Conservation (phyloP, 768 basidiomycete genomes). For the Clavaria fumosa region DNA sequence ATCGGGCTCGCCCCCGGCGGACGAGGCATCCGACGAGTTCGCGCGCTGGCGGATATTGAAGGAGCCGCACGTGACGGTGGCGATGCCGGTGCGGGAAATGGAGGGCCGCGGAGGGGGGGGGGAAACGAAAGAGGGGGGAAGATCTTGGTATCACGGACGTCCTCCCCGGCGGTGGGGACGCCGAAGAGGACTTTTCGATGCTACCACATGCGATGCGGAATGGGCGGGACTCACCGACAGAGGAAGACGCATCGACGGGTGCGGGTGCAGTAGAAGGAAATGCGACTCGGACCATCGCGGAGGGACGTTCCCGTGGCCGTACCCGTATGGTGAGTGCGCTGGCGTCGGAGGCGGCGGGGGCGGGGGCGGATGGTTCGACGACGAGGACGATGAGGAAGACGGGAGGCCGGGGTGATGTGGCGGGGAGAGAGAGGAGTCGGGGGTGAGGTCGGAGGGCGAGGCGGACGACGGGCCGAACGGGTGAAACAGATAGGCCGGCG, state of each 20-base stretch:
- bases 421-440: constrained; percentile 15
- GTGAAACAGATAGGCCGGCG: constrained; percentile 26
- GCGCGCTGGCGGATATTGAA: background rate
- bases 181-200: too few species aligned
- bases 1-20: too few species aligned
- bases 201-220: too few species aligned
- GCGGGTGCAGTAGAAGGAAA: too few species aligned
- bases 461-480: too few species aligned
- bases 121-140: constrained; percentile 3
- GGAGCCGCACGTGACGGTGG: too few species aligned
- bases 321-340: constrained; percentile 7
- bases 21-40: background rate
- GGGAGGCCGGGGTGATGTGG: constrained; percentile 12
- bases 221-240: too few species aligned
- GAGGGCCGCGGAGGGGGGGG: constrained; percentile 2
- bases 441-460: constrained; percentile 13
- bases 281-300: too few species aligned
- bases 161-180: background rate
- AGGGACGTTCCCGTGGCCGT: constrained; percentile 12
- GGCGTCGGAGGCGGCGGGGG: constrained; percentile 9
- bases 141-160: constrained; percentile 2
- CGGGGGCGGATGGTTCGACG: constrained; percentile 12
- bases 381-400: constrained; percentile 13
- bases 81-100: background rate
- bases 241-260: too few species aligned